phyloP scores from a whole-genome alignment of 495 filamentous ascomycete species.

The Thermothielavioides terrestris region DNA sequence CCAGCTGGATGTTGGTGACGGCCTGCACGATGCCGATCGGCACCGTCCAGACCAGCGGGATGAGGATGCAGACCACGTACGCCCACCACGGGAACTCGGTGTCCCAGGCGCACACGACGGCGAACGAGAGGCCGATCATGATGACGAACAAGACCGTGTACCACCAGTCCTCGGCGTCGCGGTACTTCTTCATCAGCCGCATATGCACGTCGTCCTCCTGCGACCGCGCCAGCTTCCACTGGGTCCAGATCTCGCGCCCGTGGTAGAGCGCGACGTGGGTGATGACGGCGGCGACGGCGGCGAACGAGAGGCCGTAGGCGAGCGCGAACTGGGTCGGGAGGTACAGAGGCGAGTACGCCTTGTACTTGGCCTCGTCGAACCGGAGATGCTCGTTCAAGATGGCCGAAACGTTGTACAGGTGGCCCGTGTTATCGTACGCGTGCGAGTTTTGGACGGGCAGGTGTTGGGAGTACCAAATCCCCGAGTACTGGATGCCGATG shows the following conservation, averaged over 20 bases:
- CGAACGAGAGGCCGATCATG: slow-evolving; percentile 39
- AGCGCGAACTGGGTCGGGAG: slow-evolving; percentile 54
- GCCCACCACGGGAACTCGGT: slow-evolving; percentile 59
- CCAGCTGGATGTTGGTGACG: slow-evolving; percentile 58
- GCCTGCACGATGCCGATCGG: slow-evolving; percentile 54
- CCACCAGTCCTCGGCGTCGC: slow-evolving; percentile 49
- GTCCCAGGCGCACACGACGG: slow-evolving; percentile 52
- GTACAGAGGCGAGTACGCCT: slow-evolving; percentile 52
- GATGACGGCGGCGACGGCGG: slow-evolving; percentile 57
- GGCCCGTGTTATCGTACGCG: slow-evolving; percentile 53
- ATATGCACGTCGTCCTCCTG: slow-evolving; percentile 64
- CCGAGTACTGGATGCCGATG: slow-evolving; percentile 53
- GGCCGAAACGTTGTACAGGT: slow-evolving; percentile 45
- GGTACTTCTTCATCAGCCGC: slow-evolving; percentile 52
- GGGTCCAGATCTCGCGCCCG: slow-evolving; percentile 49
- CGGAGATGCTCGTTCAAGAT: slow-evolving; percentile 42
- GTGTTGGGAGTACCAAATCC: slow-evolving; percentile 54
- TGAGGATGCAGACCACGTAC: slow-evolving; percentile 51
- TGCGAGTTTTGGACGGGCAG: slow-evolving; percentile 47
- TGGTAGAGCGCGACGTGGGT: slow-evolving; percentile 55
- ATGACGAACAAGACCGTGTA: slow-evolving; percentile 36
- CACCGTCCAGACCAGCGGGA: slow-evolving; percentile 46
- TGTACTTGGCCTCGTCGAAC: slow-evolving; percentile 46
- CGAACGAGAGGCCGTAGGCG: slow-evolving; percentile 60
- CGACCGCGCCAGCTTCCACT: slow-evolving; percentile 39